Conservation (phyloP, 2,329 filamentous ascomycete species). For the Gyromitra esculenta region DNA sequence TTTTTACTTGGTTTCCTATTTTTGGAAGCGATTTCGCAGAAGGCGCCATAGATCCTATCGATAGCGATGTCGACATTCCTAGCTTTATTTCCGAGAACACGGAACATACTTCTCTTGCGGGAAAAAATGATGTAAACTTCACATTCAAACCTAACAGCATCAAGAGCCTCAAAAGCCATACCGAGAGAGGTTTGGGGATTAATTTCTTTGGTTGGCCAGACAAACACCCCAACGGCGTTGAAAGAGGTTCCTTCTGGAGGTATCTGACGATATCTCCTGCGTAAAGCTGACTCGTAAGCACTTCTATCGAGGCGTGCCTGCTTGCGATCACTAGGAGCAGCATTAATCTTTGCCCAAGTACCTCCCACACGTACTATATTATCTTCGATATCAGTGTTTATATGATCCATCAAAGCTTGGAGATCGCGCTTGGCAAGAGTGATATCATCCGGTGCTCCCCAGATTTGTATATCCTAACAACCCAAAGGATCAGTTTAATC, state of each 20-base stretch:
- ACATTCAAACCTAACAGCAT: slow-evolving; percentile 56
- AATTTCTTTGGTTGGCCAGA: slow-evolving; percentile 56
- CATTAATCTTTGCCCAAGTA: slow-evolving; percentile 57
- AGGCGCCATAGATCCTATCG: slow-evolving; percentile 56
- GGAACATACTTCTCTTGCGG: slow-evolving; percentile 53
- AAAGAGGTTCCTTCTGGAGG: slow-evolving; percentile 43
- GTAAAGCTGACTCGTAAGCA: slow-evolving; percentile 43
- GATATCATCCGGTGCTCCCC: slow-evolving; percentile 54
- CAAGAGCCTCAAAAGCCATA: slow-evolving; percentile 55
- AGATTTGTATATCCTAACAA: slow-evolving; percentile 55
- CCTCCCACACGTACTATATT: slow-evolving; percentile 43
- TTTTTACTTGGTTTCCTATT: slow-evolving; percentile 55
- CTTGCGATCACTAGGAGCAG: slow-evolving; percentile 52
- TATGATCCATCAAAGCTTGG: slow-evolving; percentile 55
- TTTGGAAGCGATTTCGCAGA: slow-evolving; percentile 57
- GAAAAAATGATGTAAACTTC: slow-evolving; percentile 56
- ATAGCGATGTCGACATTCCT: slow-evolving; percentile 53
- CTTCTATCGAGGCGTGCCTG: slow-evolving; percentile 45
- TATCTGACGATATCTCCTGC: slow-evolving; percentile 51
- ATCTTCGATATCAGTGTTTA: slow-evolving; percentile 53
- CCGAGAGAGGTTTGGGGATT: slow-evolving; percentile 55
- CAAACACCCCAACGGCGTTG: slow-evolving; percentile 54
- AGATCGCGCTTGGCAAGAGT: slow-evolving; percentile 55
- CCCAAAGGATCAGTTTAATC: slow-evolving; percentile 3
- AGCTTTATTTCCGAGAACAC: slow-evolving; percentile 54